Conservation (phyloP, 2,329 filamentous ascomycete species). For the Colletotrichum scovillei region DNA sequence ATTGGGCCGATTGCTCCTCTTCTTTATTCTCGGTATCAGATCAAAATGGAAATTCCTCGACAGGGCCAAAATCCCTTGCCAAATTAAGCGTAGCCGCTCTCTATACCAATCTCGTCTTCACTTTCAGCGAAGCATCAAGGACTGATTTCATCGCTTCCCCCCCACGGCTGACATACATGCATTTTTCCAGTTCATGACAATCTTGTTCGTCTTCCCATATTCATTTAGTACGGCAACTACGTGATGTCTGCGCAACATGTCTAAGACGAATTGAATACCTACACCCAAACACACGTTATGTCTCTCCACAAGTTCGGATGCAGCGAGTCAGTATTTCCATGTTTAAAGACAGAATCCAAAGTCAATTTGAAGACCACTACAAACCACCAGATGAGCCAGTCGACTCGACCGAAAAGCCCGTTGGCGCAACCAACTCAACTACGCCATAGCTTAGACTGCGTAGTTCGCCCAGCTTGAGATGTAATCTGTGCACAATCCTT, state of each 20-base stretch:
- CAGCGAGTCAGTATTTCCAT: not conserved
- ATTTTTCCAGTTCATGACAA: not conserved
- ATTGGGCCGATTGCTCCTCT: constrained; percentile 9
- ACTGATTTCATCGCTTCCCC: constrained; percentile 1
- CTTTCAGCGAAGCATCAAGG: not conserved
- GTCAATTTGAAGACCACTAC: not conserved
- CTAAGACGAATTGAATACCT: not conserved
- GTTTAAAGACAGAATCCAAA: not conserved
- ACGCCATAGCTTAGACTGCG: constrained; percentile 8
- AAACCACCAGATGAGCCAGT: not conserved
- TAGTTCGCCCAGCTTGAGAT: constrained; percentile 1
- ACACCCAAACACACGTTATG: not conserved
- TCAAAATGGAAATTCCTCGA: constrained; percentile 19
- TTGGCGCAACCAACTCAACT: not conserved
- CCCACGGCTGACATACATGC: not conserved
- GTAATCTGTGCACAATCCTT: not conserved
- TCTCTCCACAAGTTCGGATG: not conserved
- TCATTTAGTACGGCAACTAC: not conserved
- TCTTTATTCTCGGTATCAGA: constrained; percentile 16
- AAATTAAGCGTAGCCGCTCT: constrained; percentile 12
- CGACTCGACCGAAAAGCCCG: not conserved
- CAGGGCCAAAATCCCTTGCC: constrained; percentile 20
- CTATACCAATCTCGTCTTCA: not conserved
- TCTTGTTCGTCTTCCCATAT: not conserved
- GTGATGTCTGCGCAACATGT: not conserved